phyloP scores from a whole-genome alignment of 352 stramenopile genomes.

The Globisporangium paddicum region DNA sequence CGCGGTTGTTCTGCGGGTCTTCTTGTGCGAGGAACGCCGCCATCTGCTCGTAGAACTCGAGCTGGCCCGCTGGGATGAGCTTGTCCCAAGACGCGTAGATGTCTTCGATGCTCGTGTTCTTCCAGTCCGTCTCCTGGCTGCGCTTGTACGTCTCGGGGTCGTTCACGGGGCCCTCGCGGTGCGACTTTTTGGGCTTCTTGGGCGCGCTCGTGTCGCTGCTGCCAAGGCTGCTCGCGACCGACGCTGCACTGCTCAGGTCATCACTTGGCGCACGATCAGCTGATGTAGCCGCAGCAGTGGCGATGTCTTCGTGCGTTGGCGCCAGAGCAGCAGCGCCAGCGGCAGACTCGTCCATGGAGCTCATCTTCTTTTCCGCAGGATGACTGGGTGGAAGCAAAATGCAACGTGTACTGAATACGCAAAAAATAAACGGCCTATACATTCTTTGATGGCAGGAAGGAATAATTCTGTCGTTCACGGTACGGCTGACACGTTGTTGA shows the following conservation, averaged over 20 bases:
- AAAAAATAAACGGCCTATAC: not conserved
- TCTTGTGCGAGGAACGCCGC: constrained; percentile 70
- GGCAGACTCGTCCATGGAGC: not conserved
- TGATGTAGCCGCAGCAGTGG: not conserved
- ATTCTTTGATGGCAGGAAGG: constrained; percentile 1
- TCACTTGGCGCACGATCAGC: not conserved
- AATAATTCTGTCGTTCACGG: not conserved
- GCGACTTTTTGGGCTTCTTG: constrained; percentile 10
- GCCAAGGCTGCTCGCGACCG: not conserved
- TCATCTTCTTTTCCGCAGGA: not conserved
- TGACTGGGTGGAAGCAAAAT: not conserved
- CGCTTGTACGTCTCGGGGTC: constrained; percentile 87
- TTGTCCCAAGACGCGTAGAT: constrained; percentile 86
- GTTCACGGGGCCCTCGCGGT: constrained; percentile 43
- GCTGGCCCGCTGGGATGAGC: constrained; percentile 60
- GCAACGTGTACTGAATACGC: not conserved
- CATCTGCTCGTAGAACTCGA: constrained; percentile 78
- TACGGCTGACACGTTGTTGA: too few relatives aligned
- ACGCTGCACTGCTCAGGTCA: constrained; percentile 1
- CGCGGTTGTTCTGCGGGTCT: constrained; percentile 66
- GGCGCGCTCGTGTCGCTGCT: not conserved
- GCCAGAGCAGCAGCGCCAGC: not conserved
- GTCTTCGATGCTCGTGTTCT: constrained; percentile 82
- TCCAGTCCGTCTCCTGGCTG: constrained; percentile 70
- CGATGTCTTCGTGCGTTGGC: not conserved